These are phyloP conservation scores for Immersiella caudata DNA, from an alignment of 495 filamentous ascomycete species.

Conservation along the genomic window DNA sequence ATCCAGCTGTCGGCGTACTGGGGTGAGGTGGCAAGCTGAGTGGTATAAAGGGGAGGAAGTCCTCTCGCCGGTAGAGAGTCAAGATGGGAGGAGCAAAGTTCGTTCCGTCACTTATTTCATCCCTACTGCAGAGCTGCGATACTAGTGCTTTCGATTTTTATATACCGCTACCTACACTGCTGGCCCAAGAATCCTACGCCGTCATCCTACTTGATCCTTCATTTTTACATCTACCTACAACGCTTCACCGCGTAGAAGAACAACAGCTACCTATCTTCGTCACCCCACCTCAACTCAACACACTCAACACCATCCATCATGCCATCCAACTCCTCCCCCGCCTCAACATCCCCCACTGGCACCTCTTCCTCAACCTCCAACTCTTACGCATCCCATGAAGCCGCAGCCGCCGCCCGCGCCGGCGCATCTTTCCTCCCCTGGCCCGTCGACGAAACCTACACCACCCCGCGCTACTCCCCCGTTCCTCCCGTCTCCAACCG, in stretches of 20 bases:
- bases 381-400: constrained; percentile 33
- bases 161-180: no score
- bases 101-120: neutral
- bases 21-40: neutral
- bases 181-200: neutral
- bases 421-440: constrained; percentile 36
- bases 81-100: neutral
- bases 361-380: constrained; percentile 2
- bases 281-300: no score
- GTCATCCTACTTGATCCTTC: neutral
- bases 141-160: neutral
- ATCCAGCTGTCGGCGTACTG: neutral
- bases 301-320: constrained; percentile 4
- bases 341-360: constrained; percentile 8
- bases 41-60: neutral
- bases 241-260: no score
- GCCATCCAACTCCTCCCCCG: neutral
- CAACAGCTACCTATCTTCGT: no score
- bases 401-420: constrained; percentile 29
- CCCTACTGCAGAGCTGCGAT: no score
- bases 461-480: neutral
- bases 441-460: constrained; percentile 34
- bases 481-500: neutral
- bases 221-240: neutral
- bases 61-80: neutral